Evolutionary conservation across 148 eudicot genomes (phyloP).

Genomic region (Linanthus parryae): DNA sequence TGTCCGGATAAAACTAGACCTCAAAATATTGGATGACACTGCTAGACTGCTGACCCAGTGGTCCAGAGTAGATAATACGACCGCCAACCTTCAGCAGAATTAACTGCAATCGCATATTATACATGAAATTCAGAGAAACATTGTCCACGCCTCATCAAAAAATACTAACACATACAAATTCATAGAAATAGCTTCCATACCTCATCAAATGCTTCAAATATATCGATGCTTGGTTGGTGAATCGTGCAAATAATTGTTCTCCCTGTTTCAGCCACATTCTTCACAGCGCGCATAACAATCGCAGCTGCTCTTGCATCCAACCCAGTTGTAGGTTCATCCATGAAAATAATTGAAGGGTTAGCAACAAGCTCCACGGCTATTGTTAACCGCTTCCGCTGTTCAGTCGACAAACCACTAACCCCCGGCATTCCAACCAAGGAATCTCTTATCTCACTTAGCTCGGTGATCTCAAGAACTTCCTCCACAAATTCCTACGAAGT

Average conservation of each 20-base stretch:
- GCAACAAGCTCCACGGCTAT: slow-evolving; percentile 23
- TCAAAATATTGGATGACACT: slow-evolving; percentile 62
- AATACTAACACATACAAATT: too few species aligned
- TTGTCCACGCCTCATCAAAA: too few species aligned
- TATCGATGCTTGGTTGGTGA: slow-evolving; percentile 16
- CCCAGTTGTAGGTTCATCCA: slow-evolving; percentile 21
- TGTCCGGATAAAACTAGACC: slow-evolving; percentile 44
- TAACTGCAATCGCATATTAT: slow-evolving; percentile 69
- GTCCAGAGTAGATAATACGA: slow-evolving; percentile 65
- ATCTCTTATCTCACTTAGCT: slow-evolving; percentile 14
- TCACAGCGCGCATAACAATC: slow-evolving; percentile 16
- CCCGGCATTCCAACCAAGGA: slow-evolving; percentile 14
- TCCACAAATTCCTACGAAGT: slow-evolving; percentile 9
- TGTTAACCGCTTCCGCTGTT: slow-evolving; percentile 17
- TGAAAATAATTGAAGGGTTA: slow-evolving; percentile 15
- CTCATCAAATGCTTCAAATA: slow-evolving; percentile 24
- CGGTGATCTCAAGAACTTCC: slow-evolving; percentile 15
- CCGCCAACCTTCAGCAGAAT: slow-evolving; percentile 73
- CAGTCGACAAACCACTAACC: slow-evolving; percentile 15
- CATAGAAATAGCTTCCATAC: slow-evolving; percentile 1
- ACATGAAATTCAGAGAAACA: too few species aligned
- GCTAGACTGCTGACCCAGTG: slow-evolving; percentile 53
- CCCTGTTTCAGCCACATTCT: slow-evolving; percentile 13
- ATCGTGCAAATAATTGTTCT: slow-evolving; percentile 12
- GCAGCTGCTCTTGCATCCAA: slow-evolving; percentile 21